A percentile compares a stretch with the other conserved stretches of the same genome.
phyloP scores from a whole-genome alignment of 306 rosid genomes.

The Mimosa pudica region DNA sequence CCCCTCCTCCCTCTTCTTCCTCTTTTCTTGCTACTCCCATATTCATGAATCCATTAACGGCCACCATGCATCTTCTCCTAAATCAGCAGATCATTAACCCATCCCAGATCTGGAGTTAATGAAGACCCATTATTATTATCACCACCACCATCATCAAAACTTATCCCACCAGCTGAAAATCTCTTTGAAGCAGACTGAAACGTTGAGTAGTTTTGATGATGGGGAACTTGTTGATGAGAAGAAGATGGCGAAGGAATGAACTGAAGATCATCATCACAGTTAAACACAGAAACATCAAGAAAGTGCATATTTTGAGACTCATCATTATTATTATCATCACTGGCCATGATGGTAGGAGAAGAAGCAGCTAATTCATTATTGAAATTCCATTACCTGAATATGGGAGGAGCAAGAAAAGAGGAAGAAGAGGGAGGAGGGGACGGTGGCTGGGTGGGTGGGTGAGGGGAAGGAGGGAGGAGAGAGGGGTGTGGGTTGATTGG shows the following conservation, averaged over 20 bases:
- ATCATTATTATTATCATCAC: neutral
- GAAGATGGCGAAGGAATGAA: conserved; percentile 52
- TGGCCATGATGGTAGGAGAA: conserved; percentile 17
- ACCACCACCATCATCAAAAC: conserved; percentile 27
- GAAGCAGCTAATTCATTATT: conserved; percentile 40
- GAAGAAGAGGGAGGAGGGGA: too few species aligned
- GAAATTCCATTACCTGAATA: conserved; percentile 35
- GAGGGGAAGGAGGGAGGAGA: too few species aligned
- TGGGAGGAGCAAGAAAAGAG: too few species aligned
- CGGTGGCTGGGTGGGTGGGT: too few species aligned
- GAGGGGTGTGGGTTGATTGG: too few species aligned
- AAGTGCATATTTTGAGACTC: conserved; percentile 39
- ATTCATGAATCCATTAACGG: neutral
- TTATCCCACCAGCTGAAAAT: neutral
- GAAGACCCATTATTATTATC: conserved; percentile 33
- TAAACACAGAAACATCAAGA: conserved; percentile 46
- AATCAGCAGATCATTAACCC: conserved; percentile 90
- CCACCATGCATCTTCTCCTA: conserved; percentile 39
- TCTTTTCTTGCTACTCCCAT: too few species aligned
- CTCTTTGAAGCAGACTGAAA: conserved; percentile 23
- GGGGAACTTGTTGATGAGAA: conserved; percentile 25
- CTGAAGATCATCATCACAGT: conserved; percentile 43
- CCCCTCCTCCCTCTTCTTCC: too few species aligned
- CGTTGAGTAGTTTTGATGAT: conserved; percentile 11
- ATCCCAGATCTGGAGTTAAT: conserved; percentile 73